phyloP scores from a whole-genome alignment of 2,329 filamentous ascomycete genomes.

The Verticillium nonalfalfae region DNA sequence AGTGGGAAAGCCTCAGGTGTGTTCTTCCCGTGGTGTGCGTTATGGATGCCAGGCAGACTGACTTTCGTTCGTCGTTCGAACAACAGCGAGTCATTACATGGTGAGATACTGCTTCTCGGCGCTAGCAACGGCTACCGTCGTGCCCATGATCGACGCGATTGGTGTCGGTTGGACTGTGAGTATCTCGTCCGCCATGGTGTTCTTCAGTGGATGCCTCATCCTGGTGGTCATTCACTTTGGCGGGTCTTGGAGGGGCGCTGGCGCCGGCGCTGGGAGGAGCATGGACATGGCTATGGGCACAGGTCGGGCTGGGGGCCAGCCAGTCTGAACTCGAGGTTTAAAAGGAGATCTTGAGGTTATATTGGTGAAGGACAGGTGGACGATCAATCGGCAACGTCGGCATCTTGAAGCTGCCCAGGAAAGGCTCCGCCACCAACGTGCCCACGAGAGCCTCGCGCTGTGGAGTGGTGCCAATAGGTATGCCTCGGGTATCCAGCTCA shows the following conservation, averaged over 20 bases:
- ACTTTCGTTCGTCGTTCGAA: background rate
- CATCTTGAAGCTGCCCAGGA: background rate
- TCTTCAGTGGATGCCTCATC: background rate
- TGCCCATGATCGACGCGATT: constrained; percentile 67
- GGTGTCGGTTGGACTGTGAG: constrained; percentile 63
- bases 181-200: constrained; percentile 22
- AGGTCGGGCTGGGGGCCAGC: background rate
- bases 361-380: no score
- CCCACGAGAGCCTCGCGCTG: no score
- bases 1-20: constrained; percentile 7
- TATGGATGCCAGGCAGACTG: background rate
- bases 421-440: no score
- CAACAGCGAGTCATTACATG: constrained; percentile 70
- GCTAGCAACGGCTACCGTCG: constrained; percentile 60
- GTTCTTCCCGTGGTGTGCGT: background rate
- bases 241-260: background rate
- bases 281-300: background rate
- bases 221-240: background rate
- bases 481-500: no score
- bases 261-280: no score
- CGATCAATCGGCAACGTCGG: no score
- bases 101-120: constrained; percentile 71
- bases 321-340: background rate
- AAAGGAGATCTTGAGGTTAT: no score
- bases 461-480: no score